Evolutionary conservation across 2,329 filamentous ascomycete genomes (phyloP), one percentile per base, ranked within the genome.

Genomic region (Colletotrichum lupini): DNA sequence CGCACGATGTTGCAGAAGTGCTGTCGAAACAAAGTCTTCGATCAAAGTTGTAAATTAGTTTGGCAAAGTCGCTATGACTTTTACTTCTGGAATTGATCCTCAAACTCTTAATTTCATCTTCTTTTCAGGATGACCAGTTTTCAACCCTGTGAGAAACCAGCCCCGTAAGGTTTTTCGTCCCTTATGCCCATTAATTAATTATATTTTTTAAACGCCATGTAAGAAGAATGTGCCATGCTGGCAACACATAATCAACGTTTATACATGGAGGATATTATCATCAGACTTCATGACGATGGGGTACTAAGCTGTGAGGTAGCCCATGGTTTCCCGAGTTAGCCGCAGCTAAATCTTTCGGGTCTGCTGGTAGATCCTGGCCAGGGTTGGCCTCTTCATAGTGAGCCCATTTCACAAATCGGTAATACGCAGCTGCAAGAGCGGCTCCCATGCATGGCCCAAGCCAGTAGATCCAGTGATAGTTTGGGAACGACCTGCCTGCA

Each of bases 381-480:
- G 80, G 81, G 30, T 85, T 83, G 7, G 78, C 80, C 24, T 81
- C 82, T 72, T 85, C 82, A 61, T 86, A 86, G 69, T 86, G 81
- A n/a, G 82, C 79, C n/a, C 77, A 75, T 73, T 86, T 85, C 2
- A 86, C 79, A 22, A 86, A 79, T 37, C 83, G 82, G 76, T 83
- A 86, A 64, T 85, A 82, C 5, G 79, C 75, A 0, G 82, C 81
- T 2, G 85, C 85, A 9, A 87, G 76, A 6, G 83, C 53, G 2
- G 83, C 81, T 1, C 86, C 87, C 5, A 86, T 70, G 1, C 78
- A 75, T 2, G 86, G 86, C 0, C 86, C 86, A 37, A 87, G 69
- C 83, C 84, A 85, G 74, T 85, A 86, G 57, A 86, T 85, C 84
- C 83, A 85, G 63, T 84, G 83, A 57, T 85, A 82, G 1, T 67